Evolutionary conservation across 2,329 filamentous ascomycete genomes (phyloP).

Genomic region (Aspergillus flavus): DNA sequence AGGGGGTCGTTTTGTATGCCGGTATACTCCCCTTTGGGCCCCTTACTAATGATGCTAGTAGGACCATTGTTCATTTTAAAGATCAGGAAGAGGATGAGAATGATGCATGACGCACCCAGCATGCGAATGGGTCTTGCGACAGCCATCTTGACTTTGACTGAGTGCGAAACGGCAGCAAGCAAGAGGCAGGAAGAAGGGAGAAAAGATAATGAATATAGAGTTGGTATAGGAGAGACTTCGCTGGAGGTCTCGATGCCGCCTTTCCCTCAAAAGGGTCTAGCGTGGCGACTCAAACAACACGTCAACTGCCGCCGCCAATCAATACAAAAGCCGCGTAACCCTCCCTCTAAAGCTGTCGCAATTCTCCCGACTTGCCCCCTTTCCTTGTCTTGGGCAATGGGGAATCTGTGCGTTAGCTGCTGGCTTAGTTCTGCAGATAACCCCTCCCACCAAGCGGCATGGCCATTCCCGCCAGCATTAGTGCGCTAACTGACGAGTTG

Average conservation of each 20-base stretch:
- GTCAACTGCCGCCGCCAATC: slow-evolving; percentile 8
- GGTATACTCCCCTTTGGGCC: slow-evolving; percentile 49
- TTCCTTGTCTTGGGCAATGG: slow-evolving; percentile 12
- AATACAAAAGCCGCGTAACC: slow-evolving; percentile 20
- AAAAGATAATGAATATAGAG: slow-evolving; percentile 10
- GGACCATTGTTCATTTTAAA: slow-evolving; percentile 68
- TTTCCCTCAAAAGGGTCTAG: slow-evolving; percentile 32
- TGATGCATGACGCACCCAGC: slow-evolving; percentile 69
- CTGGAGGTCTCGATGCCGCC: slow-evolving; percentile 18
- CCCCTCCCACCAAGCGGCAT: slow-evolving; percentile 49
- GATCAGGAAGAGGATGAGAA: slow-evolving; percentile 77
- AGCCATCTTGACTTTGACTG: slow-evolving; percentile 63
- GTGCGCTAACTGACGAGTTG: slow-evolving; percentile 69
- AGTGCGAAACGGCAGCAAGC: slow-evolving; percentile 16
- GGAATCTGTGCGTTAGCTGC: not conserved
- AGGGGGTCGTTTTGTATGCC: slow-evolving; percentile 80
- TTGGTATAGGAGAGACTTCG: slow-evolving; percentile 6
- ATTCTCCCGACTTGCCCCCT: slow-evolving; percentile 3
- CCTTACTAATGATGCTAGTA: slow-evolving; percentile 31
- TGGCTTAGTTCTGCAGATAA: not conserved
- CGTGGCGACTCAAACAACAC: slow-evolving; percentile 12
- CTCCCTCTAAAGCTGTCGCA: not conserved
- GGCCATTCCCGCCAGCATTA: slow-evolving; percentile 69
- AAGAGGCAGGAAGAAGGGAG: slow-evolving; percentile 4
- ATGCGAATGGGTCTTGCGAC: slow-evolving; percentile 82